Base-by-base conservation (phyloP, 345 rosid genomes). In the Sonneratia caseolaris region DNA sequence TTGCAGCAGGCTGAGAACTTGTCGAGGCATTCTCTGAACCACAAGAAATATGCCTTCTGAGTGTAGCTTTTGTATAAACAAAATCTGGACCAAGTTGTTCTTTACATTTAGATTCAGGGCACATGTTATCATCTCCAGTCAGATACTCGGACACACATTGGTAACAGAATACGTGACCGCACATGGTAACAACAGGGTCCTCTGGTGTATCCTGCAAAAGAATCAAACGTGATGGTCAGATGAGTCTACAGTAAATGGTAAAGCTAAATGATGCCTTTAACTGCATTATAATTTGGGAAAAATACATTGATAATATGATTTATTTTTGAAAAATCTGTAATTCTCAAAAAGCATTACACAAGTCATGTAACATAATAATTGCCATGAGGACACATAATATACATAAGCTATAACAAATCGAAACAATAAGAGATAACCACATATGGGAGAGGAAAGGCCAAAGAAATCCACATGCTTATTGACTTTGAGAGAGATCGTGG, bases 121-220 rank as follows among this genome's bases (percentile, higher is more conserved):
- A 94, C 57, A 59, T 83, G 79, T 89, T 88, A 51, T 88, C 98
- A 72, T 94, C 96, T 65, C 95, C 96, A 19, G 86, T 86, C 73
- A 90, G 72, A 81, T 80, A 84, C 66, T 88, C 91, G 40, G 92
- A 87, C 40, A 91, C 91, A 77, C 98, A 94, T 74, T 87, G 96
- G 72, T 88, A 84, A 80, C 98, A 91, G 80, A 89, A 94, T 74
- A 94, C 92, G 69, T 91, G 97, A 76, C 91, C 87, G 78, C 98
- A 94, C 81, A 81, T 83, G 71, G 96, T 85, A 80, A 91, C 85
- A 82, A 94, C 89, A 65, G 97, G 81, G 84, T 85, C 86, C 76
- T 94, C 98, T 13, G 98, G 93, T 64, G 96, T 86, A 85, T 94
- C 98, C 98, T 94, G 86, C 66, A 81, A 82, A 77, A 76, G 66